Evolutionary conservation across 2,329 filamentous ascomycete species (phyloP).

Genomic region (Cytospora chrysosperma): DNA sequence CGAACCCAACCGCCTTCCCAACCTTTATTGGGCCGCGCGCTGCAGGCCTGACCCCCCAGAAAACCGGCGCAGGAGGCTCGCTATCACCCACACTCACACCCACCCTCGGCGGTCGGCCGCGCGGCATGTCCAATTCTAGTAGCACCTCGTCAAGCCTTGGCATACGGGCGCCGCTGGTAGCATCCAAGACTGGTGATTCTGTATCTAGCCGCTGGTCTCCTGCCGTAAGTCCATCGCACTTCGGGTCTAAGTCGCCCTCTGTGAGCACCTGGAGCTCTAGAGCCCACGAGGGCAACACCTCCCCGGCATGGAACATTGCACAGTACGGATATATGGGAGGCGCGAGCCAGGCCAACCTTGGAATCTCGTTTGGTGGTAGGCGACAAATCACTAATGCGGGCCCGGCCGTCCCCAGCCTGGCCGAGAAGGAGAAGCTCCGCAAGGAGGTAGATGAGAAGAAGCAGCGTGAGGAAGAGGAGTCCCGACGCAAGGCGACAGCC

Average conservation of each 20-base stretch:
- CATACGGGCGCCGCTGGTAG: slow-evolving; percentile 40
- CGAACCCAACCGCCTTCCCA: slow-evolving; percentile 73
- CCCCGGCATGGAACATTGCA: slow-evolving; percentile 96
- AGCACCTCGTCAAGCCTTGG: slow-evolving; percentile 54
- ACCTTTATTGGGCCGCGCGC: slow-evolving; percentile 72
- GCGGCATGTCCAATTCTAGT: slow-evolving; percentile 57
- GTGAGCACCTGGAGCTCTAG: slow-evolving; percentile 91
- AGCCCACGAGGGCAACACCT: slow-evolving; percentile 74
- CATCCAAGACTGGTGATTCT: slow-evolving; percentile 54
- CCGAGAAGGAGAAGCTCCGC: slow-evolving; percentile 75
- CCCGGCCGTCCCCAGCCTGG: slow-evolving; percentile 75
- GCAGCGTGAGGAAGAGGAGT: slow-evolving; percentile 55
- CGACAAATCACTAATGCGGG: slow-evolving; percentile 86
- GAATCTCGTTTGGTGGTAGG: slow-evolving; percentile 86
- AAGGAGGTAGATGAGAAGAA: slow-evolving; percentile 60
- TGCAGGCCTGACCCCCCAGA: slow-evolving; percentile 63
- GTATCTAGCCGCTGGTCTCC: slow-evolving; percentile 60
- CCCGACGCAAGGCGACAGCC: slow-evolving; percentile 44
- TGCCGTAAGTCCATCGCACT: slow-evolving; percentile 55
- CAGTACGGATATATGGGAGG: slow-evolving; percentile 99
- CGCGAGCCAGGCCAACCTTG: slow-evolving; percentile 91
- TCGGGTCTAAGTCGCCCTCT: slow-evolving; percentile 46
- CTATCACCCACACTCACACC: slow-evolving; percentile 42
- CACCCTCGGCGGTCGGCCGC: slow-evolving; percentile 42
- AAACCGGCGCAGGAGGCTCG: slow-evolving; percentile 48